Base-by-base conservation (phyloP, 2,329 filamentous ascomycete species). In the Cladosporium phlei region DNA sequence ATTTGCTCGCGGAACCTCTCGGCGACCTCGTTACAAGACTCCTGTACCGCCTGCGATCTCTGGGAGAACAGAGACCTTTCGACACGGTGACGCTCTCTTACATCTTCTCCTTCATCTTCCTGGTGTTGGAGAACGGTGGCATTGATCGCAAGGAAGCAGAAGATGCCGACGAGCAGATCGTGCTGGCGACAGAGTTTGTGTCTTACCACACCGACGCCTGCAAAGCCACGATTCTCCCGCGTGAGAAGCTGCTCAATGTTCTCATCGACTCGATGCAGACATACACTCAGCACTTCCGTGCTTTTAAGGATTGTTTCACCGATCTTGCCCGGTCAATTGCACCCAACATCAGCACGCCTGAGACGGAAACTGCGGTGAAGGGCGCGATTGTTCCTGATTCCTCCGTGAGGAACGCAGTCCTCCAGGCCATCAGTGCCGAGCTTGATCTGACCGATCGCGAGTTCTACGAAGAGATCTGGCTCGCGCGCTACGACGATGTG, bases 261-360 rank as follows among this genome's bases (percentile, higher is more conserved):
- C 73, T 98, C 28, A 83, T 95, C 47, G 74, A 74, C 34, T 85
- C 89, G 1, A 94, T 98, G 86, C 87, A 94, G 63, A 78, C 71
- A 50, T 95, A 95, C 65, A 85, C 82, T 34, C 89, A 95, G 61
- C 93, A 98, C 67, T 96, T 96, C 72, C 95, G 95, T 68, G 74
- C 90, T 48, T 82, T 96, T 68, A 95, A 91, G 65, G 93, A 98
- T 66, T 95, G 88, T 59, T 79, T 98, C 53, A 77, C 85, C 45
- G 88, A 97, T 64, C 78, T 94, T 54, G 88, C 87, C 59, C 83
- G 89, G 50, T 90, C 85, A 53, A 77, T 97, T 42, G 85, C 91
- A 3, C 82, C 86, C 2, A 95, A 88, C 58, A 89, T 96, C 55
- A 82, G 67, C 47, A 65, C 74, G 3, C 68, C 77, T 2, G 94